These are phyloP conservation scores for Mycosphaerelloides madeirae DNA, from an alignment of 2,329 filamentous ascomycete species.

Conservation along the genomic window DNA sequence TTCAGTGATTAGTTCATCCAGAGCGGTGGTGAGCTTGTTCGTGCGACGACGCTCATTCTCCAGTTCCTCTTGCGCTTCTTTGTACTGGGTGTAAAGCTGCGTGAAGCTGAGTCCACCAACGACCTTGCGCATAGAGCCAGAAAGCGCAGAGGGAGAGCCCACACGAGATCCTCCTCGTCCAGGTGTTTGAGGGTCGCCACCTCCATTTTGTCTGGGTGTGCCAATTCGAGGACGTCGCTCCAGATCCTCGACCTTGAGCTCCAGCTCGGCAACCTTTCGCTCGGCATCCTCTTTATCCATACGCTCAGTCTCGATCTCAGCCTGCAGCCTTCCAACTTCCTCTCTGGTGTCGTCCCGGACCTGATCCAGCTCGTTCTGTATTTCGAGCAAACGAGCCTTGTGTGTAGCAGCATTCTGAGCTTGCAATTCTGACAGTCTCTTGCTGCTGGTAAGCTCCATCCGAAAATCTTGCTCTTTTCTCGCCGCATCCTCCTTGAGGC, in stretches of 20 bases:
- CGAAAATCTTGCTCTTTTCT: slow-evolving; percentile 81
- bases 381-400: slow-evolving; percentile 63
- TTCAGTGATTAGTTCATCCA: slow-evolving; percentile 81
- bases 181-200: slow-evolving; percentile 24
- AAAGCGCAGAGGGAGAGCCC: slow-evolving; percentile 40
- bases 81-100: slow-evolving; percentile 60
- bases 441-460: slow-evolving; percentile 76
- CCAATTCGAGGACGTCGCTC: slow-evolving; percentile 39
- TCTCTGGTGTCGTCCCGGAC: slow-evolving; percentile 64
- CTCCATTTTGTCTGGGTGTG: slow-evolving; percentile 48
- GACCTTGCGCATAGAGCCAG: slow-evolving; percentile 51
- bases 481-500: slow-evolving; percentile 76
- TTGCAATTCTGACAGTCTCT: slow-evolving; percentile 76
- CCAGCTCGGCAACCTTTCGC: slow-evolving; percentile 59
- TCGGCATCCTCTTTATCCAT: slow-evolving; percentile 59
- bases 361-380: slow-evolving; percentile 60
- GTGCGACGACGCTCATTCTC: slow-evolving; percentile 69
- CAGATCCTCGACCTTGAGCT: slow-evolving; percentile 57
- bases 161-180: slow-evolving; percentile 38
- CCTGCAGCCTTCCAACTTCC: slow-evolving; percentile 46
- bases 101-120: slow-evolving; percentile 53
- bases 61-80: slow-evolving; percentile 64
- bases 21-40: slow-evolving; percentile 66
- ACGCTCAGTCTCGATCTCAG: slow-evolving; percentile 50
- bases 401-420: slow-evolving; percentile 70